Base-by-base conservation (phyloP, 1,284 basidiomycete species). In the Pisolithus thermaeus region DNA sequence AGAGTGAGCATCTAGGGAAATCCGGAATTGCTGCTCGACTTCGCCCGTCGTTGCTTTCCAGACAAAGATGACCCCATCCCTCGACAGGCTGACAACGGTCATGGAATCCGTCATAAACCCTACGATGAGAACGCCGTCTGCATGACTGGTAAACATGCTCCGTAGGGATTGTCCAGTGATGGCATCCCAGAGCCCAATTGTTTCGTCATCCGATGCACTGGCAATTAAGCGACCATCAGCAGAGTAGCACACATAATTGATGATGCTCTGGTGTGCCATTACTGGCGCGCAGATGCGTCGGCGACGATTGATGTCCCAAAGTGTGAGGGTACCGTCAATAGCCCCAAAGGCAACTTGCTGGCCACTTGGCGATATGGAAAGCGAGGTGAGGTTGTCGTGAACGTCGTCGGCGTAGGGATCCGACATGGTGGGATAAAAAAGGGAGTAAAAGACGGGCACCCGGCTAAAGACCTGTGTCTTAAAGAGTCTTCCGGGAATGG, bases 181-280 rank as follows among this genome's bases (percentile, higher is more conserved):
- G 8, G 49, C 12, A 36, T 53, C 41, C 53, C 53, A 55, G 4
- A 43, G 23, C n/a, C 50, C 41, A 4, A 55, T 42, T 14, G 50
- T 52, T 18, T 46, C 22, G 35, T 55, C 53, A 7, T 41, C 38
- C 4, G 80, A 83, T 4, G 81, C 81, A 11, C 50, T 56, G 22
- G 52, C 55, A 27, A 59, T 47, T 12, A 23, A 32, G 7, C 12
- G 27, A 16, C 58, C 57, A 32, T 60, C 35, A 27, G 49, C 45
- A 7, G 59, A 53, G 37, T 57, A 58, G 16, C 52, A 49, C 7
- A 53, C 43, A 22, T 54, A 58, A 28, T 35, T 51, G 4, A 60
- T 52, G 35, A 38, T 27, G 5, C 16, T 6, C 16, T 41, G 11
- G 22, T 49, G 47, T 9, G 35, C 47, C 12, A 4, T 22, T 30